Percentiles rank a stretch among this genome's conserved stretches.
Conservation (phyloP, 2,329 filamentous ascomycete species). For the Fusarium foetens region DNA sequence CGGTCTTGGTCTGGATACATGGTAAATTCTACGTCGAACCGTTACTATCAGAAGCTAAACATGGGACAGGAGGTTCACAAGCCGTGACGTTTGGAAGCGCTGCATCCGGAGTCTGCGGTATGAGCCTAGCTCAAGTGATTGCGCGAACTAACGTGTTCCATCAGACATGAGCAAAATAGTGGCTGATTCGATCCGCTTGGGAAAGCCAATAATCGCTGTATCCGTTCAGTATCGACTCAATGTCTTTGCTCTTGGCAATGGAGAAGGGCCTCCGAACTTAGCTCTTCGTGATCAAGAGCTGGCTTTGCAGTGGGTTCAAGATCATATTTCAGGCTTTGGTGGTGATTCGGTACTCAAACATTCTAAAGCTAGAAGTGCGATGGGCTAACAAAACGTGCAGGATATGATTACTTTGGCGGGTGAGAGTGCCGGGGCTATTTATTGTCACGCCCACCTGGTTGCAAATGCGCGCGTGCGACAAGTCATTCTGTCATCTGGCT, state of each 20-base stretch:
- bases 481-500: slow-evolving; percentile 54
- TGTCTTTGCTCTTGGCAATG: slow-evolving; percentile 55
- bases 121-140: not conserved
- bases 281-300: slow-evolving; percentile 50
- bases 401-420: slow-evolving; percentile 55
- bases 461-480: slow-evolving; percentile 42
- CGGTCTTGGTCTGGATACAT: slow-evolving; percentile 59
- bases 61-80: slow-evolving; percentile 52
- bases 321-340: slow-evolving; percentile 41
- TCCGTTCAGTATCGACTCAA: slow-evolving; percentile 42
- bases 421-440: slow-evolving; percentile 59
- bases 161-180: slow-evolving; percentile 45
- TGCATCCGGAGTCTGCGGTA: slow-evolving; percentile 55
- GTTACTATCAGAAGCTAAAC: fast-evolving
- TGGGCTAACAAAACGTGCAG: slow-evolving; percentile 22
- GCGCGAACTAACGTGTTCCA: fast-evolving
- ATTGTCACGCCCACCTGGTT: slow-evolving; percentile 56
- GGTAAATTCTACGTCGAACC: slow-evolving; percentile 34
- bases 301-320: slow-evolving; percentile 47
- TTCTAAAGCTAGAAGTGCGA: fast-evolving
- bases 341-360: slow-evolving; percentile 42
- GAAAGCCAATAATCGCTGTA: slow-evolving; percentile 34
- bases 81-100: slow-evolving; percentile 56
- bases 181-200: slow-evolving; percentile 47
- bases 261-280: slow-evolving; percentile 49